Base-by-base conservation (phyloP, 345 rosid species). In the Erysimum cheiranthoides region DNA sequence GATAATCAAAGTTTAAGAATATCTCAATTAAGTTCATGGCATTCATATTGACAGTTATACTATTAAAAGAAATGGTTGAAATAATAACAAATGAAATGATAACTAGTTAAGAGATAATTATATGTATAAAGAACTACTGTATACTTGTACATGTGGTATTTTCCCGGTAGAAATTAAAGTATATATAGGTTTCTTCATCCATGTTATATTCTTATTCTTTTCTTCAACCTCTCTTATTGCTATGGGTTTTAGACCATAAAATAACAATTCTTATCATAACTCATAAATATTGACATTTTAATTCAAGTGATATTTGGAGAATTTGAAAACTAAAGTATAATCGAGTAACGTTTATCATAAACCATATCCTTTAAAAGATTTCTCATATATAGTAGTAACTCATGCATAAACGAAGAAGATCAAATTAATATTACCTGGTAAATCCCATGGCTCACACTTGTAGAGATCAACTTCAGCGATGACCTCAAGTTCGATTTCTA, bases 371-470 rank as follows among this genome's bases (percentile, higher is more conserved):
- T 31, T 11, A 10, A 32, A 53, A 53, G 7, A 56, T 56, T 21
- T 5, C 32, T 34, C 2, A 52, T 25, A 40, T 38, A 3, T 39
- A 12, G 14, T 52, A 42, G 14, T 52, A 42, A 53, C 38, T 13
- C 45, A 28, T 40, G 63, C 53, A 62, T 62, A 72, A 14, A 18
- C 2, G n/a, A 39, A 6, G 27, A 53, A 40, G 25, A 40, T 42
- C 18, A 7, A 9, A 40, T 7, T 7, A 14, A 14, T 5, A 9
- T n/a, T 61, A 87, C 96, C 96, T 38, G 96, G 93, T 58, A 90
- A 87, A 67, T 90, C 96, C 93, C 96, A 87, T 8, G 96, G 96
- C 69, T 90, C 96, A 73, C 91, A 90, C 78, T 90, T 88, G 82
- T 88, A 90, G 66, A 88, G 89, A 84, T 90, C 93, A 11, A 88